phyloP scores from a whole-genome alignment of 2,329 filamentous ascomycete genomes.

The Hortaea sp. region DNA sequence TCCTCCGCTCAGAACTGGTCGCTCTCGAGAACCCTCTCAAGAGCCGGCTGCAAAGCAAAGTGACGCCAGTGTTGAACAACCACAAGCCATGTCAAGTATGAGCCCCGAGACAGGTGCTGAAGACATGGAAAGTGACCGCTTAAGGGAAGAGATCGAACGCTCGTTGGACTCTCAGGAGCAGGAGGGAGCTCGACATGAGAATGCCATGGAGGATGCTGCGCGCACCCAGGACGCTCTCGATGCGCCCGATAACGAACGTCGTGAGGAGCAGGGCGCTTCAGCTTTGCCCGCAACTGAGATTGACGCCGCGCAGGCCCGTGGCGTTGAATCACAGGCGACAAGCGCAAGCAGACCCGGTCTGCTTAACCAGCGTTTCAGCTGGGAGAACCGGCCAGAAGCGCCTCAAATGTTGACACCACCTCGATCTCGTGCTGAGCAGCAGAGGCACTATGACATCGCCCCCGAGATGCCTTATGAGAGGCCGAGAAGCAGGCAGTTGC shows the following conservation, averaged over 20 bases:
- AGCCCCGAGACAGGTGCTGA: constrained; percentile 28
- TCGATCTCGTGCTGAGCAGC: constrained; percentile 1
- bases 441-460: constrained; percentile 10
- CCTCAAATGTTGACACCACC: constrained; percentile 1
- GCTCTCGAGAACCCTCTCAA: constrained; percentile 17
- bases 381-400: constrained; percentile 21
- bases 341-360: constrained; percentile 6
- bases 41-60: not conserved
- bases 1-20: constrained; percentile 4
- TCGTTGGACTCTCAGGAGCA: constrained; percentile 47
- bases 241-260: constrained; percentile 14
- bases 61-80: not conserved
- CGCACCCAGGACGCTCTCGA: constrained; percentile 21
- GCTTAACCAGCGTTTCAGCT: constrained; percentile 29
- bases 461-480: constrained; percentile 22
- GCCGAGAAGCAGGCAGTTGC: constrained; percentile 25
- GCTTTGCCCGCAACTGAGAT: constrained; percentile 15
- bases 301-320: no score
- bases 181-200: constrained; percentile 8
- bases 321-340: no score
- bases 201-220: constrained; percentile 11
- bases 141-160: constrained; percentile 65
- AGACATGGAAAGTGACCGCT: constrained; percentile 58
- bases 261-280: constrained; percentile 13
- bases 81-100: not conserved